Base-by-base conservation (phyloP, 805 yeast species). In the Blastobotrys chiropterorum region DNA sequence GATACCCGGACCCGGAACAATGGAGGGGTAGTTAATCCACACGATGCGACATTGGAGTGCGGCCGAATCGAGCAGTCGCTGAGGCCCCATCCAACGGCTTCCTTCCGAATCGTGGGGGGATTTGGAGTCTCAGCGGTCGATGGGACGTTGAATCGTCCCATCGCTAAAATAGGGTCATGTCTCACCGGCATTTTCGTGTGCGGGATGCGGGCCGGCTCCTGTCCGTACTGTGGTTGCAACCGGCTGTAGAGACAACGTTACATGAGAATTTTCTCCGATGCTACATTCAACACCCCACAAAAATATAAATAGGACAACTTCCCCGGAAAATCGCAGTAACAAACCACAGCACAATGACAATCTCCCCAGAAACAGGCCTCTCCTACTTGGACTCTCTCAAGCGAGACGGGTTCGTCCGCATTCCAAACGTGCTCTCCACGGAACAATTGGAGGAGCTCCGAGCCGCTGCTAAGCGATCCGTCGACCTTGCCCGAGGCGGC, bases 401-500 rank as follows among this genome's bases (percentile, higher is more conserved):
- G 21, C 38, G 47, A 17, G 53, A 63, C 16, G 70, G 70, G 6
- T 66, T 68, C 60, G 67, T 72, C 1, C 66, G 76, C 14, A 62
- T 76, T 43, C 65, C 73, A 44, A 61, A 61, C n/a, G 70, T 76
- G 47, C 70, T 77, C 41, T 60, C 68, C 11, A 26, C 42, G 7
- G 42, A 69, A 34, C 79, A 77, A 56, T 56, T 77, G 34, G 66
- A 54, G 54, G 15, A 48, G 34, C 55, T 51, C 41, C 47, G 55
- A 16, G 38, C 41, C 16, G 73, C 76, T 0, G 64, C 79, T 2
- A 67, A 71, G 44, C 53, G 58, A 14, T 64, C 74, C 34, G 72
- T 76, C 15, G 64, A 70, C 41, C 57, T 65, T 22, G 78, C 79
- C 15, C 62, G 81, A 44, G 68, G 62, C 3, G 81, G 81, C 3